Conservation (phyloP, 108 stramenopile species). For the Parietichytrium sp. region DNA sequence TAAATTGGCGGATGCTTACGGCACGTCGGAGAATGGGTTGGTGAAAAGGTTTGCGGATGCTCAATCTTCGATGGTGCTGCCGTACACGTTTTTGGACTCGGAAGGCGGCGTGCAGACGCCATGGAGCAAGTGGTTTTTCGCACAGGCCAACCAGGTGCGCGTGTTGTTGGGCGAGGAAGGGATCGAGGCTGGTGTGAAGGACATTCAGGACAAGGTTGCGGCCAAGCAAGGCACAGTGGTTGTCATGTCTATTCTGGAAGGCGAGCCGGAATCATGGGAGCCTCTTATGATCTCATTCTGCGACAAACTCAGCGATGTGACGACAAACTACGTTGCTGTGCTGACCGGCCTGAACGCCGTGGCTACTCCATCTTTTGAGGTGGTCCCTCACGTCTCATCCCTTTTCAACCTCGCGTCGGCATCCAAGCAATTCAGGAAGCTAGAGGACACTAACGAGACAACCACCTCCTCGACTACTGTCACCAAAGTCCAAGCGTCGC, state of each 20-base stretch:
- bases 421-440: neutral
- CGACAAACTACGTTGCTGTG: neutral
- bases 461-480: too few relatives aligned
- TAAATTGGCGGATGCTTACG: neutral
- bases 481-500: neutral
- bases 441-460: neutral
- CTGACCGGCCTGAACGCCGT: constrained; percentile 1
- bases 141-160: neutral
- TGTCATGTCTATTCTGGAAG: neutral
- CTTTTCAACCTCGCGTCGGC: neutral
- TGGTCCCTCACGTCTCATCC: neutral
- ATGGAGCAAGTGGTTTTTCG: constrained; percentile 30
- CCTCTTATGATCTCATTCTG: neutral
- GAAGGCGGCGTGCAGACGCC: neutral
- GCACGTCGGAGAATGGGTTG: neutral
- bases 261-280: neutral
- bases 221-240: neutral
- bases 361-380: neutral
- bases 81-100: neutral
- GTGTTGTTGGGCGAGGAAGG: neutral
- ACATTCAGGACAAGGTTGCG: neutral
- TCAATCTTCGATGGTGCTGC: constrained; percentile 3
- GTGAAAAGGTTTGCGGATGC: neutral
- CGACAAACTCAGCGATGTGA: neutral
- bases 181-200: neutral